Conservation (phyloP, 495 filamentous ascomycete species). For the Daldinia decipiens region DNA sequence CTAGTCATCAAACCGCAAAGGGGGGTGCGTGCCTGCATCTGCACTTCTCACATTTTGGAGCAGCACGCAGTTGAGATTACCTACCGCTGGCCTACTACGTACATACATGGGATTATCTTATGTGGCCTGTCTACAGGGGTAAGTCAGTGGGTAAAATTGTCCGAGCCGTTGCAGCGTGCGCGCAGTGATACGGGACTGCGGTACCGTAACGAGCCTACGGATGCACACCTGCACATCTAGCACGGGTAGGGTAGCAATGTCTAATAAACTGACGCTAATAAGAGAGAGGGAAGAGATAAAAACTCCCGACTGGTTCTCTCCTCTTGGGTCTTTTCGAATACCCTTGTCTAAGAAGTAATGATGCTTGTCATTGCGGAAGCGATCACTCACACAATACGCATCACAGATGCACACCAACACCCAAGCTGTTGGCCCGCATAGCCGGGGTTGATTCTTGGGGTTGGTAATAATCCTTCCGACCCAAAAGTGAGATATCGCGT, state of each 20-base stretch:
- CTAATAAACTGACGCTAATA: slow-evolving; percentile 33
- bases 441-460: slow-evolving; percentile 24
- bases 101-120: slow-evolving; percentile 42
- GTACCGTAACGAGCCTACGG: slow-evolving; percentile 41
- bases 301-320: slow-evolving; percentile 39
- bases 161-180: slow-evolving; percentile 46
- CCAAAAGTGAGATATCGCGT: slow-evolving; percentile 19
- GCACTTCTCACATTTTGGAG: slow-evolving; percentile 12
- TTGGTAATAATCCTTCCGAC: slow-evolving; percentile 28
- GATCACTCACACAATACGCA: slow-evolving; percentile 27
- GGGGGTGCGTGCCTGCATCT: slow-evolving; percentile 18
- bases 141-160: slow-evolving; percentile 45
- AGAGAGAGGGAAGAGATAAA: slow-evolving; percentile 31
- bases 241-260: slow-evolving; percentile 38
- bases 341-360: slow-evolving; percentile 15
- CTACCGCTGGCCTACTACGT: slow-evolving; percentile 25
- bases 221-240: slow-evolving; percentile 26
- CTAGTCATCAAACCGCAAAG: slow-evolving; percentile 26
- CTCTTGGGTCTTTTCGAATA: slow-evolving; percentile 7
- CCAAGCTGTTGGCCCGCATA: slow-evolving; percentile 29
- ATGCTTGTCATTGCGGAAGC: slow-evolving; percentile 42
- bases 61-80: slow-evolving; percentile 38
- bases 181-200: slow-evolving; percentile 36
- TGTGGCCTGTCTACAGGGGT: slow-evolving; percentile 34
- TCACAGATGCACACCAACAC: slow-evolving; percentile 8